phyloP scores from a whole-genome alignment of 495 filamentous ascomycete species.

The Xylaria intraflava region DNA sequence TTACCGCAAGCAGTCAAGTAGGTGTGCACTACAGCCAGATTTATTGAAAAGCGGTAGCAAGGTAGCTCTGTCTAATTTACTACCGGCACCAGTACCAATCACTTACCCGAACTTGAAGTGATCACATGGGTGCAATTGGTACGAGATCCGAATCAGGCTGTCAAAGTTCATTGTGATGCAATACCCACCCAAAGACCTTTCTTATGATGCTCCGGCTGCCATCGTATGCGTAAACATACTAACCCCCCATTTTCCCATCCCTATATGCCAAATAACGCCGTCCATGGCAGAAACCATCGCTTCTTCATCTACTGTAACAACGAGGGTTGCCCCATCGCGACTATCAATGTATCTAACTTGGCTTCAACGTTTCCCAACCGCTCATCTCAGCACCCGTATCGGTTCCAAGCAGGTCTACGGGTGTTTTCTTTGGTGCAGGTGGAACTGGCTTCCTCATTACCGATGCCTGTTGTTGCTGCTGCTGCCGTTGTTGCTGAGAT shows the following conservation, averaged over 20 bases:
- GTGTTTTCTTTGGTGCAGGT: conserved; percentile 8
- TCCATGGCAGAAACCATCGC: neutral
- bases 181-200: no score
- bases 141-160: no score
- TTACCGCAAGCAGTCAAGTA: no score
- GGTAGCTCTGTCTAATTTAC: no score
- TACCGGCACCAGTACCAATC: no score
- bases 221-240: neutral
- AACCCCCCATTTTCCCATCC: neutral
- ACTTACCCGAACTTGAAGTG: no score
- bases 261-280: neutral
- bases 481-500: conserved; percentile 13
- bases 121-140: no score
- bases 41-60: no score
- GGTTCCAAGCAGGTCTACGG: conserved; percentile 34
- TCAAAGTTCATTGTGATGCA: neutral
- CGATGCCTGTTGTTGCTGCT: conserved; percentile 15
- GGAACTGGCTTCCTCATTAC: conserved; percentile 17
- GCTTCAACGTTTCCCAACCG: conserved; percentile 44
- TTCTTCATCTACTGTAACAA: neutral
- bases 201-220: neutral
- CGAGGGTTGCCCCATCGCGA: neutral
- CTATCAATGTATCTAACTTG: conserved; percentile 13
- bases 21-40: no score
- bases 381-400: conserved; percentile 34